A percentile compares a stretch with the other conserved stretches of the same genome.
phyloP scores from a whole-genome alignment of 495 filamentous ascomycete genomes.

The Aspergillus olivimuriae region DNA sequence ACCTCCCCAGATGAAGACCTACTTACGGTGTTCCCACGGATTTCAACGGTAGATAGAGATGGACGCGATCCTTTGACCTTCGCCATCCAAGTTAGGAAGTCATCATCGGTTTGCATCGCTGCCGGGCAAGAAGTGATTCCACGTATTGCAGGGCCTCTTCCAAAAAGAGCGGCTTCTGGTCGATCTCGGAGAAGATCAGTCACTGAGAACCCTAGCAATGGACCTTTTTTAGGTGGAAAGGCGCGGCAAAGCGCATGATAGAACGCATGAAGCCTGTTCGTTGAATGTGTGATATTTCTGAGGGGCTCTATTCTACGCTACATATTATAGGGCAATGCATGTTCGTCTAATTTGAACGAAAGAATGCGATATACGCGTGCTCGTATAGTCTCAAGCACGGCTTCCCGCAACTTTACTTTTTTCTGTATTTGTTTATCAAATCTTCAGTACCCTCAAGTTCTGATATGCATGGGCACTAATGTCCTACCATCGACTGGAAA shows the following conservation, averaged over 20 bases:
- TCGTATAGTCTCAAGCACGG: not conserved
- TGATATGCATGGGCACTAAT: not conserved
- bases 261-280: not conserved
- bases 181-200: not conserved
- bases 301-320: not conserved
- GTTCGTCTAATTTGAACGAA: not conserved
- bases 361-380: not conserved
- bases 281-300: not conserved
- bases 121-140: not conserved
- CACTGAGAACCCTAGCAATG: not conserved
- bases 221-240: not conserved
- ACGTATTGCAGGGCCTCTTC: not conserved
- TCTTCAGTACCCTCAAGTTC: not conserved
- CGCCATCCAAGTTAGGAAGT: not conserved
- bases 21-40: not conserved
- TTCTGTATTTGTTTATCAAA: not conserved
- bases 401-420: not conserved
- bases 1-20: not conserved
- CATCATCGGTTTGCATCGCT: not conserved
- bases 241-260: not conserved
- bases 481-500: not conserved
- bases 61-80: not conserved
- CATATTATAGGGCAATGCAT: not conserved
- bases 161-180: not conserved
- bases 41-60: not conserved